phyloP scores from a whole-genome alignment of 768 basidiomycete species.

The Boletus reticulatus region DNA sequence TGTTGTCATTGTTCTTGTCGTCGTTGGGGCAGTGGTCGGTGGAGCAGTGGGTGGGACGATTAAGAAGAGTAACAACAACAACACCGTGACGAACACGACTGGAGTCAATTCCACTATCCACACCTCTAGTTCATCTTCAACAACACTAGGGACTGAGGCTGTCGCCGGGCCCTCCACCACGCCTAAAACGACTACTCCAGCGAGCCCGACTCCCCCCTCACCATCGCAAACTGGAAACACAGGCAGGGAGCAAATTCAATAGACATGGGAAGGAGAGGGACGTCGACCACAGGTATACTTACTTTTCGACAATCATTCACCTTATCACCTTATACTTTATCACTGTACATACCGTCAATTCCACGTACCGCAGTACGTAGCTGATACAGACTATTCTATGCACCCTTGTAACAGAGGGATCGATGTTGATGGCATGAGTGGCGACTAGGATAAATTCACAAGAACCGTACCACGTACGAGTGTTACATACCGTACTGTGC shows the following conservation, averaged over 20 bases:
- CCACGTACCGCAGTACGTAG: too few species aligned
- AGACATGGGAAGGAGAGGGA: not conserved
- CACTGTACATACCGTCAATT: not conserved
- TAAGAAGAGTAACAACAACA: conserved; percentile 21
- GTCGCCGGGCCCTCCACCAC: too few species aligned
- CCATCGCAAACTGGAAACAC: not conserved
- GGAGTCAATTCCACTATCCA: not conserved
- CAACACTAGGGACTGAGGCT: not conserved
- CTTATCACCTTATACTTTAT: not conserved
- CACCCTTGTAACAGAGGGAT: too few species aligned
- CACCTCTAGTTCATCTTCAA: not conserved
- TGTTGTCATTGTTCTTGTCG: conserved; percentile 35
- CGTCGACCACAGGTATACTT: not conserved
- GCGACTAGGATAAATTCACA: too few species aligned
- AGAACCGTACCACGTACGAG: too few species aligned
- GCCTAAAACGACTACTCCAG: too few species aligned
- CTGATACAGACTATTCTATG: too few species aligned
- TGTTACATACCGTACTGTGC: not conserved
- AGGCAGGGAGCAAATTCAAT: not conserved
- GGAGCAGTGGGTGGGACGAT: conserved; percentile 56
- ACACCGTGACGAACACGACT: not conserved
- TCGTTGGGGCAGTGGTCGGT: conserved; percentile 53
- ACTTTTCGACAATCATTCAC: not conserved
- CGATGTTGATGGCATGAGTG: too few species aligned
- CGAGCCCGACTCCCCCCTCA: not conserved